Percentiles rank a stretch among this genome's conserved stretches.
These are phyloP conservation scores for Geoglossum glabrum DNA, from an alignment of 495 filamentous ascomycete genomes.

Conservation along the genomic window DNA sequence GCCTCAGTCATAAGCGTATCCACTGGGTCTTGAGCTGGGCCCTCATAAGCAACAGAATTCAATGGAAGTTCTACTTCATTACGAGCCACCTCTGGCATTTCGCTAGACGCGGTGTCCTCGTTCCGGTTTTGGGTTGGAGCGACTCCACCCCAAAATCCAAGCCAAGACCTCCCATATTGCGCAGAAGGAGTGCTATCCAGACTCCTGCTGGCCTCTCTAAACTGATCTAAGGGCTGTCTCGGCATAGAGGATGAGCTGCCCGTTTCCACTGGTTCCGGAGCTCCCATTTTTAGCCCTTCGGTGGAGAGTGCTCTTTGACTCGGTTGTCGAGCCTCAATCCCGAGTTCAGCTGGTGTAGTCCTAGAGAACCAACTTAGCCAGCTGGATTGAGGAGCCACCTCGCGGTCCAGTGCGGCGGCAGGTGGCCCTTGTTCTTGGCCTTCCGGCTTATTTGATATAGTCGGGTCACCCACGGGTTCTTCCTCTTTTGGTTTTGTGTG, in stretches of 20 bases:
- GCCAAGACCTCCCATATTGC: background rate
- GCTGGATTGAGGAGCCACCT: conserved; percentile 12
- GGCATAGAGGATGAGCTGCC: background rate
- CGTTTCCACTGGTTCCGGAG: background rate
- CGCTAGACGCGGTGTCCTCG: background rate
- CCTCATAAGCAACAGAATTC: background rate
- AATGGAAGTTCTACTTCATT: background rate
- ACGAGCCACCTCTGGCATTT: background rate
- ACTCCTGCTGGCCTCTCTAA: background rate
- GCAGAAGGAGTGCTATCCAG: background rate
- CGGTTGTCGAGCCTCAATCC: conserved; percentile 10
- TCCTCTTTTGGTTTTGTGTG: background rate
- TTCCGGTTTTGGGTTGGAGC: background rate
- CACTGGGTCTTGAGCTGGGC: background rate
- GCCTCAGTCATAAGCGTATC: conserved; percentile 12
- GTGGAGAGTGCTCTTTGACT: conserved; percentile 7
- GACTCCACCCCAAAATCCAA: background rate
- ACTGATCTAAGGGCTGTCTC: background rate
- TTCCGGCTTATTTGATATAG: background rate
- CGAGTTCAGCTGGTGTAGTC: conserved; percentile 11
- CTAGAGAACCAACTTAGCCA: conserved; percentile 42
- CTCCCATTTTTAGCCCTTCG: background rate
- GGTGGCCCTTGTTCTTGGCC: background rate
- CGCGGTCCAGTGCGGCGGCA: conserved; percentile 1
- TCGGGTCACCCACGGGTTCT: background rate